Base-by-base conservation (phyloP, 306 rosid genomes). In the Castanea sativa region DNA sequence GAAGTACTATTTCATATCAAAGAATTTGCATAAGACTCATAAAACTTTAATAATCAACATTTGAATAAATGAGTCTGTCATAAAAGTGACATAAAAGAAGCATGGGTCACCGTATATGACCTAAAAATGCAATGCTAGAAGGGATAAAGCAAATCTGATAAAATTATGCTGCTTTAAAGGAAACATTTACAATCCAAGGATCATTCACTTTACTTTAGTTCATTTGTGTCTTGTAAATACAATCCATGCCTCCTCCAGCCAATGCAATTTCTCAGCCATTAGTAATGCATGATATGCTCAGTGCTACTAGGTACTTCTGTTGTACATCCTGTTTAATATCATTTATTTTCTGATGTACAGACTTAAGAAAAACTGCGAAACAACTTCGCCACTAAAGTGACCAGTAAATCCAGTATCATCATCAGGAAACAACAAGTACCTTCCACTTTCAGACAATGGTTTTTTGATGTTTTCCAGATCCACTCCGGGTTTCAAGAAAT, bases 361-460 rank as follows among this genome's bases (percentile, higher is more conserved):
- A 64, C 70, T 64, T 64, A 35, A 30, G 70, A 64, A 64, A 43
- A 63, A 63, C 70, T 30, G 45, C 55, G 4, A 71, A 57, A 73
- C 43, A 51, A 12, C 58, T 25, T 27, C 6, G 6, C 25, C 21
- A 30, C 78, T 38, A 18, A 30, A 30, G 20, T 63, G 55, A 67
- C 76, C 60, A n/a, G 49, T 74, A 75, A 69, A 79, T 52, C 29
- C 55, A 70, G 29, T 45, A 72, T 20, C 33, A 35, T 73, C 61
- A 55, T 20, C 73, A 52, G 69, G 52, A 83, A 85, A 72, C 21
- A 76, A 58, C 16, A 81, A 64, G 78, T 88, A 96, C 99, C 99
- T 93, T 92, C 92, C 94, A 71, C 80, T 82, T 85, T 87, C 98
- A 57, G 88, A 83, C 71, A 77, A 76, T 71, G 89, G 94, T 82